Evolutionary conservation across 1,139 yeast genomes (phyloP).

Genomic region (Yamadazyma diospyri): DNA sequence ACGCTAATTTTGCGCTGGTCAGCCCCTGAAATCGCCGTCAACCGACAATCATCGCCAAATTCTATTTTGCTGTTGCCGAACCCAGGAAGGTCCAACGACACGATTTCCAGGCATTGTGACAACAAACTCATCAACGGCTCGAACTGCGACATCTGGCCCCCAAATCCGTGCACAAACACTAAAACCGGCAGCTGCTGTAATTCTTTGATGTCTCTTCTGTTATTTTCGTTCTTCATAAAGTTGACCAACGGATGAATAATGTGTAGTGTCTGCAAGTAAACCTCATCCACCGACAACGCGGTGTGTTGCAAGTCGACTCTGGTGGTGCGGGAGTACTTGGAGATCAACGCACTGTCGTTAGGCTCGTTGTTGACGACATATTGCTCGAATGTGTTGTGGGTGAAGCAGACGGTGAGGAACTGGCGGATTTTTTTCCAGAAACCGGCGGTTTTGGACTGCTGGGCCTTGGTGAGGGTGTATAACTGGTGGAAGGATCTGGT

Average conservation of each 20-base stretch:
- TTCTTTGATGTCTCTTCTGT: constrained; percentile 29
- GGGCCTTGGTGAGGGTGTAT: constrained; percentile 8
- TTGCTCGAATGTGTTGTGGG: constrained; percentile 24
- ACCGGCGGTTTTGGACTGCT: constrained; percentile 4
- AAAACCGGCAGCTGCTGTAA: constrained; percentile 53
- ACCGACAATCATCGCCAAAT: constrained; percentile 19
- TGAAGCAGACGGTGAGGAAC: background rate
- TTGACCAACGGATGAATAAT: constrained; percentile 53
- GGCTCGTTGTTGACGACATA: constrained; percentile 42
- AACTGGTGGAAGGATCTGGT: constrained; percentile 1
- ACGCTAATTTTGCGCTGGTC: constrained; percentile 28
- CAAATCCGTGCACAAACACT: constrained; percentile 68
- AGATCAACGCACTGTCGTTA: constrained; percentile 52
- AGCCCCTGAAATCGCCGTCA: constrained; percentile 21
- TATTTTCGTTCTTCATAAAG: constrained; percentile 41
- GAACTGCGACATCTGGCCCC: constrained; percentile 75
- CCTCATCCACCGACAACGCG: constrained; percentile 26
- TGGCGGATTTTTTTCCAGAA: background rate
- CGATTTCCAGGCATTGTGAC: constrained; percentile 61
- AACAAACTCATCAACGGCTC: constrained; percentile 62
- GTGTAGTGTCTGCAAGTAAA: constrained; percentile 42
- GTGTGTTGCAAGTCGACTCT: constrained; percentile 29
- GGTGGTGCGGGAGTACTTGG: constrained; percentile 43
- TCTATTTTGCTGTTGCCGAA: constrained; percentile 54
- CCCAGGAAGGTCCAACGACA: constrained; percentile 72